Conservation (phyloP, 2,329 filamentous ascomycete species). For the Ceratocystis ficicola region DNA sequence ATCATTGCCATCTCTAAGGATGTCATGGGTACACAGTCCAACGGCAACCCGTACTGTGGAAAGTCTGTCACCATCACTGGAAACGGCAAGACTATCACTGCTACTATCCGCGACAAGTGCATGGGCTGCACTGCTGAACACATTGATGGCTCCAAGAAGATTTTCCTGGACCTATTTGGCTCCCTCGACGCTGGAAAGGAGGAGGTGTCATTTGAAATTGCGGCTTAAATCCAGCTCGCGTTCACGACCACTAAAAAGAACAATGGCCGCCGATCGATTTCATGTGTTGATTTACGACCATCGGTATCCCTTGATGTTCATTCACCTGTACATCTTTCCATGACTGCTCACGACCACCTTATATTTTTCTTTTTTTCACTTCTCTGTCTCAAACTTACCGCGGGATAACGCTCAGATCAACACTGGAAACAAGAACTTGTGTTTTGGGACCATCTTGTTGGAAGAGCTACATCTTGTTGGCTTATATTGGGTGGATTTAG, state of each 20-base stretch:
- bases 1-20: constrained; percentile 56
- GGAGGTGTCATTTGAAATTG: constrained; percentile 38
- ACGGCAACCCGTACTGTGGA: constrained; percentile 59
- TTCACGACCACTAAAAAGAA: constrained; percentile 3
- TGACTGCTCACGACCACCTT: constrained; percentile 12
- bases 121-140: constrained; percentile 46
- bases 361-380: constrained; percentile 13
- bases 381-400: background rate
- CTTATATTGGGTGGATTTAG: constrained; percentile 7
- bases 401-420: background rate
- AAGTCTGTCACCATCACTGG: constrained; percentile 51
- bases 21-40: constrained; percentile 53
- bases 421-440: background rate
- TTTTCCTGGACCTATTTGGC: constrained; percentile 43
- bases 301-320: constrained; percentile 5
- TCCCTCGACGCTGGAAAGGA: constrained; percentile 35
- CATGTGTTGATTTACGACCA: background rate
- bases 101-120: constrained; percentile 62
- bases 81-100: constrained; percentile 46
- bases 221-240: constrained; percentile 26
- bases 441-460: background rate
- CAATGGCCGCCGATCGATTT: background rate
- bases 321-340: constrained; percentile 11
- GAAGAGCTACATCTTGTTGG: background rate
- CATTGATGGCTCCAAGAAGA: constrained; percentile 49